Evolutionary conservation across 2,329 filamentous ascomycete genomes (phyloP).

Genomic region (Penicillium frequentans): DNA sequence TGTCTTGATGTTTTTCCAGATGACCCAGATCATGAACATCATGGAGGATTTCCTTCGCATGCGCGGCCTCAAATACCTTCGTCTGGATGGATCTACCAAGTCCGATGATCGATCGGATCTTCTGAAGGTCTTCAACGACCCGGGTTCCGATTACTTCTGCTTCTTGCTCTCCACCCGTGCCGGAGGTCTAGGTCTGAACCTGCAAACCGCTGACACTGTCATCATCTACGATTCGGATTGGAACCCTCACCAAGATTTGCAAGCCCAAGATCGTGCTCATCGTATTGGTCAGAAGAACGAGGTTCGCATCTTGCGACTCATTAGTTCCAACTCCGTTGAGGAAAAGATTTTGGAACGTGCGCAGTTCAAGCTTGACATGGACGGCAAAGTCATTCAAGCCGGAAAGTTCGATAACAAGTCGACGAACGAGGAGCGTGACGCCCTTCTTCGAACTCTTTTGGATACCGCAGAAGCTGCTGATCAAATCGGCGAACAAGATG

Average conservation of each 20-base stretch:
- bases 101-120: constrained; percentile 95
- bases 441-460: constrained; percentile 88
- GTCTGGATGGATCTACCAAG: constrained; percentile 94
- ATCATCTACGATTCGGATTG: constrained; percentile 99
- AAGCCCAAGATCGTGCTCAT: constrained; percentile 98
- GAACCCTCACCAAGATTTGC: constrained; percentile 99
- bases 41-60: constrained; percentile 97
- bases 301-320: constrained; percentile 91
- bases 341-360: constrained; percentile 98
- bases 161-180: constrained; percentile 98
- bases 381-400: constrained; percentile 98
- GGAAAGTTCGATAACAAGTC: constrained; percentile 99
- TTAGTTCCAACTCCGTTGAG: constrained; percentile 95
- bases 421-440: constrained; percentile 95
- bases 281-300: constrained; percentile 99
- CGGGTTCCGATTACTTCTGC: constrained; percentile 90
- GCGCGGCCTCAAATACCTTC: constrained; percentile 79
- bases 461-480: constrained; percentile 73
- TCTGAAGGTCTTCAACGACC: constrained; percentile 83
- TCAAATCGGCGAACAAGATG: constrained; percentile 79
- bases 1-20: constrained; percentile 99
- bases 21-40: constrained; percentile 99
- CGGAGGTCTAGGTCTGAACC: constrained; percentile 92
- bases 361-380: constrained; percentile 98
- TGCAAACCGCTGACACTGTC: constrained; percentile 97